A percentile compares a stretch with the other conserved stretches of the same genome.
These are phyloP conservation scores for Rugonectria rugulosa DNA, from an alignment of 2,329 filamentous ascomycete species.

Conservation along the genomic window DNA sequence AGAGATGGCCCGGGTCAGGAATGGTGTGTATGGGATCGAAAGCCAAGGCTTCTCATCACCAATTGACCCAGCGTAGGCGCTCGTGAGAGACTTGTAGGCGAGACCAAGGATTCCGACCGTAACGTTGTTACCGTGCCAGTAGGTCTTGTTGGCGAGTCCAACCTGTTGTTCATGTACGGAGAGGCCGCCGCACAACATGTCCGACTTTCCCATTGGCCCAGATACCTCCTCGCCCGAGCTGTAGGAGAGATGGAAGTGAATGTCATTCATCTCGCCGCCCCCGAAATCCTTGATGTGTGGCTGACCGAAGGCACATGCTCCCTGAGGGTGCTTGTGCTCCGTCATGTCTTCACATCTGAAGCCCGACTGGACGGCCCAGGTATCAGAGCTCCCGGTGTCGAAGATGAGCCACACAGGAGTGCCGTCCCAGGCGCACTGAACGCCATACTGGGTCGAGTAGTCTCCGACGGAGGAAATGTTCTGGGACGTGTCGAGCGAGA, in stretches of 20 bases:
- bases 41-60: constrained; percentile 49
- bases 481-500: constrained; percentile 40
- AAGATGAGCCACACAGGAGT: constrained; percentile 52
- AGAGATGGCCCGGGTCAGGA: constrained; percentile 57
- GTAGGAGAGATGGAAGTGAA: constrained; percentile 57
- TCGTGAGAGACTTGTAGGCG: constrained; percentile 59
- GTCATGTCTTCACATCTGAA: constrained; percentile 52
- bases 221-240: constrained; percentile 57
- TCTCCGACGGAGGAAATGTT: constrained; percentile 49
- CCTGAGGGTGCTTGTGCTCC: constrained; percentile 41
- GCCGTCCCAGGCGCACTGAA: constrained; percentile 51
- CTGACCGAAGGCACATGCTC: constrained; percentile 51
- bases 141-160: constrained; percentile 57
- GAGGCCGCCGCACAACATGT: constrained; percentile 56
- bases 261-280: constrained; percentile 46
- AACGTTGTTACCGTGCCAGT: constrained; percentile 60
- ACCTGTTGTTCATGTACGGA: constrained; percentile 55
- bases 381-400: constrained; percentile 61
- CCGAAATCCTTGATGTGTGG: constrained; percentile 50
- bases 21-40: constrained; percentile 54
- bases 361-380: constrained; percentile 53
- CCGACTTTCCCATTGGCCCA: constrained; percentile 56
- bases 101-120: constrained; percentile 61
- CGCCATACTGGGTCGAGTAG: constrained; percentile 52
- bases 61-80: constrained; percentile 52